phyloP scores from a whole-genome alignment of 2,329 filamentous ascomycete genomes.

The Ophiosphaerella korrae region DNA sequence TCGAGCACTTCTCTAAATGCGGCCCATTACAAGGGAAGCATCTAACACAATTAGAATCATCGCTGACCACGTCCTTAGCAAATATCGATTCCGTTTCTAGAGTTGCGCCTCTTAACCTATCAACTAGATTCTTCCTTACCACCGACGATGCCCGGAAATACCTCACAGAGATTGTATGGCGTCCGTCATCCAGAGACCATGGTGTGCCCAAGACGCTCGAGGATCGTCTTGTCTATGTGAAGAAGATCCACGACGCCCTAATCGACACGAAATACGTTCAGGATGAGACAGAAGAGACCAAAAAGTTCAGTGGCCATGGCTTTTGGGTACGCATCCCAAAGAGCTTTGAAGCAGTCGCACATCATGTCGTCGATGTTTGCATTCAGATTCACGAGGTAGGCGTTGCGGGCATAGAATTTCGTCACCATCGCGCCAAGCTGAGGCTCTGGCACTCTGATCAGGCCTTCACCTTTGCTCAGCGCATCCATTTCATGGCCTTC shows the following conservation, averaged over 20 bases:
- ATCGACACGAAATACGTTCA: not conserved
- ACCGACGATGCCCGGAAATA: not conserved
- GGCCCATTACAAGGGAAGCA: no score
- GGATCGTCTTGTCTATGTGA: conserved; percentile 1
- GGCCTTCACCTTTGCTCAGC: not conserved
- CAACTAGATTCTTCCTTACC: not conserved
- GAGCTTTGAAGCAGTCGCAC: not conserved
- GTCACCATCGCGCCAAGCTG: not conserved
- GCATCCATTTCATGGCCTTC: not conserved
- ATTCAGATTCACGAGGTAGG: not conserved
- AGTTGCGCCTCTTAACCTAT: not conserved
- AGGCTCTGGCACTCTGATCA: not conserved
- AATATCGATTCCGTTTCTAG: no score
- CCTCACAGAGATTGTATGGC: not conserved
- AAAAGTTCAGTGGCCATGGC: not conserved
- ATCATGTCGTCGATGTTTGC: not conserved
- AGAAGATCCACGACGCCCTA: not conserved
- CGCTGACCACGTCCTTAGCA: no score
- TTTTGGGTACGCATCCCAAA: not conserved
- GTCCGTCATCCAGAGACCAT: not conserved
- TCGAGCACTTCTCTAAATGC: no score
- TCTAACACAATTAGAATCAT: no score
- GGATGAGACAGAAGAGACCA: not conserved
- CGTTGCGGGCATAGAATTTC: not conserved
- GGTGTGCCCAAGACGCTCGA: not conserved